Base-by-base conservation (phyloP, 2,329 filamentous ascomycete species). In the Exophiala phaeomuriformis region DNA sequence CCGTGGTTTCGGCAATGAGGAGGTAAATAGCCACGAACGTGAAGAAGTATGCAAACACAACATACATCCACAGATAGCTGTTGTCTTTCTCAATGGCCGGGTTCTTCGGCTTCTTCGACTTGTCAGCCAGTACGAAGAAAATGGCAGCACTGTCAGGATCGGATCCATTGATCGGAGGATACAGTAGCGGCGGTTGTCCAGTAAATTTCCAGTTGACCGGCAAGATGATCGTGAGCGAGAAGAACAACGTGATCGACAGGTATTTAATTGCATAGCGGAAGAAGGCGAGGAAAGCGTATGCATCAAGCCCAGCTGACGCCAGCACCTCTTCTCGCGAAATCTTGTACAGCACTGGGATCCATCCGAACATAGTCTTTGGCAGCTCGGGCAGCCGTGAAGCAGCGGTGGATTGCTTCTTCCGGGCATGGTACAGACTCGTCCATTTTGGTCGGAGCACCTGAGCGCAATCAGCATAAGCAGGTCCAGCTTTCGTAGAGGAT, bases 211-310 rank as follows among this genome's bases (percentile, higher is more conserved):
- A 77, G 66, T 97, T 94, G 54, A 98, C 86, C 0, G 93, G 94
- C 58, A 85, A 84, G 61, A 98, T 85, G 3, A 98, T 80, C 10
- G 80, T 76, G 35, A 86, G 75, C 30, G 90, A 85, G 65, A 97
- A 89, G 69, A 95, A 82, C 52, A 93, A 80, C 64, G 94, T 86
- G 48, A 86, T 74, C 10, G 80, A 74, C 47, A 97, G 84, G 62
- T 96, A 86, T 58, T 86, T 88, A 61, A 90, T 87, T 8, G 91
- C 85, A 82, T 97, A 93, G 68, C 90, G 94, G 77, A 96, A 97
- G 71, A 98, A 98, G 10, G 85, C 81, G 9, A 98, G 77, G 67
- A 98, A 96, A 61, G 96, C 93, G 72, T 88, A 98, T 47, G 93
- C 93, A 73, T 98, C 93, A 47, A 98, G 79, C 0, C 93, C 93